Base-by-base conservation (phyloP, 2,329 filamentous ascomycete species). In the Pseudocercospora fijiensis region DNA sequence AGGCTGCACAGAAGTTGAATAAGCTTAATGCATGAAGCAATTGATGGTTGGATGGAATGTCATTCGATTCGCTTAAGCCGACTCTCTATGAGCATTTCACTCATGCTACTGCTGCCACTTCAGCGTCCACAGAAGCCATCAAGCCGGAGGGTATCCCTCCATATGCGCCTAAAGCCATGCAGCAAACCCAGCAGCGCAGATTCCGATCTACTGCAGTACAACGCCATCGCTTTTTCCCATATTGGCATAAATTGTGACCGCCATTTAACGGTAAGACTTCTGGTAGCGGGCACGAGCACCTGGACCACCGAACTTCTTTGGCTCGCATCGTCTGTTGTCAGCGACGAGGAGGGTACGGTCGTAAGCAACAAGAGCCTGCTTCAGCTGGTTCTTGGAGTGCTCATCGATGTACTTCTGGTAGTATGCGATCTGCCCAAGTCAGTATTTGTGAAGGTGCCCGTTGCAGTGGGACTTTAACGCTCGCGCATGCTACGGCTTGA, bases 321-420 rank as follows among this genome's bases (percentile, higher is more conserved):
- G 94, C 88, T 99, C 95, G 83, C 92, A 95, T 77, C 95, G 91
- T 83, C 95, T 90, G 90, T 96, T 97, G 84, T 99, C 95, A 83
- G 95, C 95, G 77, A 99, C 95, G 79, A 99, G 90, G 74, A 99
- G 90, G 80, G 92, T 96, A 79, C 93, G 89, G 87, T 96, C 92
- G 86, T 94, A 99, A 82, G 92, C 88, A 78, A 94, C 91, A 75
- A 99, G 89, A 74, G 91, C 91, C 84, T 94, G 90, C 92, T 98
- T 99, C 79, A 99, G 88, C 84, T 92, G 87, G 89, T 98, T 97
- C 91, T 99, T 99, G 86, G 90, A 92, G 90, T 98, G 93, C 90
- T 99, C 95, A 80, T 99, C 95, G 83, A 98, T 92, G 85, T 89
- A 99, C 88, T 99, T 97, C 86, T 97, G 94, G 90, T 97, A 98